Evolutionary conservation across 2,329 filamentous ascomycete genomes (phyloP).

Genomic region (Nothophoma quercina): DNA sequence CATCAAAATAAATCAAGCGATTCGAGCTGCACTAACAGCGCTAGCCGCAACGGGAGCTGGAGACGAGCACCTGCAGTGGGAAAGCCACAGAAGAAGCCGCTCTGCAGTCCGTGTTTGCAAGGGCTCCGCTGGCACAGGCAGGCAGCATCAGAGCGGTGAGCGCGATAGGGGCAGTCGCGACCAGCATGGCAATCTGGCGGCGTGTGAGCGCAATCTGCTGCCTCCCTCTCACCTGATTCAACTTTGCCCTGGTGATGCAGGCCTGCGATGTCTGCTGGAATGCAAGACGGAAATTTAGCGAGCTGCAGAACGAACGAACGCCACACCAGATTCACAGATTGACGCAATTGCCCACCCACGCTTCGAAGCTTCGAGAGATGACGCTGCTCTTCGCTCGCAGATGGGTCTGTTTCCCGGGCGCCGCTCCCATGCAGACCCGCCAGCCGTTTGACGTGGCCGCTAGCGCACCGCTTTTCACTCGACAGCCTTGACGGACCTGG

Average conservation of each 20-base stretch:
- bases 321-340: constrained; percentile 11
- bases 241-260: not conserved
- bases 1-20: constrained; percentile 38
- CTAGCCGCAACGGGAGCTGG: constrained; percentile 35
- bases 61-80: constrained; percentile 36
- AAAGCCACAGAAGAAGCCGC: constrained; percentile 21
- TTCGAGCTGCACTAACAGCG: constrained; percentile 19
- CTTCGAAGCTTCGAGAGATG: constrained; percentile 18
- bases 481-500: constrained; percentile 24
- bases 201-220: not conserved
- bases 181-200: not conserved
- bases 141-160: constrained; percentile 17
- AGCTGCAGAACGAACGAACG: constrained; percentile 15
- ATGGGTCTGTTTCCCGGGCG: constrained; percentile 3
- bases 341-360: constrained; percentile 8
- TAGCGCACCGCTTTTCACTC: constrained; percentile 34
- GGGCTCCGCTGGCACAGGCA: constrained; percentile 13
- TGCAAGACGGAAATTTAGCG: constrained; percentile 12
- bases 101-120: constrained; percentile 11
- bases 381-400: constrained; percentile 5
- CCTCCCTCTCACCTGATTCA: not conserved
- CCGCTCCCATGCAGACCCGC: constrained; percentile 31
- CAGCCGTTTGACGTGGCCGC: constrained; percentile 37
- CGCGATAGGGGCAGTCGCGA: not conserved
- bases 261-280: constrained; percentile 5